A percentile compares a stretch with the other conserved stretches of the same genome.
phyloP scores from a whole-genome alignment of 352 stramenopile genomes.

The Globisporangium paroecandrum region DNA sequence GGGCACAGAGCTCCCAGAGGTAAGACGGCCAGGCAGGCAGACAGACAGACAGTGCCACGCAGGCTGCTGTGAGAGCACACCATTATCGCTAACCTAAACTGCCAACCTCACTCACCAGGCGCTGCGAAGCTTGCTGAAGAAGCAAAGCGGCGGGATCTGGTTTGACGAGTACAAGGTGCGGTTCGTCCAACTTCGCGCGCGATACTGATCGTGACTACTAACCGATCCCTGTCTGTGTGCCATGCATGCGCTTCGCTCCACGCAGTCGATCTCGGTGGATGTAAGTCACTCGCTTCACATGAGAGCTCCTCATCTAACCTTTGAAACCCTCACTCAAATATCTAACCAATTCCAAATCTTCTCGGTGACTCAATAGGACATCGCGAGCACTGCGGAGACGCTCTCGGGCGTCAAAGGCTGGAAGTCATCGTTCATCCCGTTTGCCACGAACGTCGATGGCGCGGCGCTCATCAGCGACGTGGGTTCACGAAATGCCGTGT shows the following conservation, averaged over 20 bases:
- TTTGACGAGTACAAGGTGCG: slow-evolving; percentile 79
- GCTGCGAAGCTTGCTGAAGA: slow-evolving; percentile 58
- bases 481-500: slow-evolving; percentile 52
- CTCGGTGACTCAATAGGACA: slow-evolving; percentile 30
- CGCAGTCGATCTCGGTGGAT: slow-evolving; percentile 54
- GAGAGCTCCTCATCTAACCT: too few relatives aligned
- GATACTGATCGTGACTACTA: neutral
- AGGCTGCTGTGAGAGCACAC: neutral
- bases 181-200: neutral
- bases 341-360: neutral
- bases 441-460: slow-evolving; percentile 70
- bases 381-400: slow-evolving; percentile 48
- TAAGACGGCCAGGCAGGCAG: slow-evolving; percentile 8
- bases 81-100: neutral
- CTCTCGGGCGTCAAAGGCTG: slow-evolving; percentile 47
- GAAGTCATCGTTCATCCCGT: slow-evolving; percentile 61
- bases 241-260: neutral
- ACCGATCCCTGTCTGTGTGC: neutral
- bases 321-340: too few relatives aligned
- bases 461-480: slow-evolving; percentile 58
- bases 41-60: neutral
- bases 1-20: slow-evolving; percentile 53
- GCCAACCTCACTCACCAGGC: slow-evolving; percentile 22
- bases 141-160: slow-evolving; percentile 78
- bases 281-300: slow-evolving; percentile 22